Base-by-base conservation (phyloP, 331 rosid genomes). In the Arachis monticola region DNA sequence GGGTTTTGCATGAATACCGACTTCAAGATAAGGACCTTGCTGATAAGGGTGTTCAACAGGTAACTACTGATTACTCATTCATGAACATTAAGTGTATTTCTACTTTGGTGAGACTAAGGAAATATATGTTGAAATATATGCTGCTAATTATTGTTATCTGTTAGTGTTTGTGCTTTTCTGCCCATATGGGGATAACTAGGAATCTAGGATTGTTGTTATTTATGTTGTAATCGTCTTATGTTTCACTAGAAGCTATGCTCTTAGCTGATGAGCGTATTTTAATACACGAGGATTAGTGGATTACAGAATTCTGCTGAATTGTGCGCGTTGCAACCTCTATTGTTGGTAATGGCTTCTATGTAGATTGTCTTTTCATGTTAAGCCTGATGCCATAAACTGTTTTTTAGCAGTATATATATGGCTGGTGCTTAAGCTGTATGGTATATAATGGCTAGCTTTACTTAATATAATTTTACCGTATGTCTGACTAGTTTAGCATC, bases 1-100 rank as follows among this genome's bases (percentile, higher is more conserved):
- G 99, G 97, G 93, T 88, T n/a, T 83, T 91, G 90, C 93, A 94
- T n/a, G 97, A 94, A 69, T 94, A 80, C 50, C 81, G 92, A 81
- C 85, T 92, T 56, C 87, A 87, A 47, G 84, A 83, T 55, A 77
- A 84, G 27, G 65, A 59, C 48, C 60, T 72, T 48, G 58, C 72
- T 17, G 72, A 65, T 3, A 68, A 31, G 65, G 86, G 82, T 46
- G 72, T 83, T 63, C 59, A 66, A n/a, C 90, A 81, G 96, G 98
- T 88, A 85, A 76, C 11, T 7, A 7, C n/a, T 38, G 8, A 69
- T 10, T 11, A 32, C 10, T 5, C 14, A 8, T 56, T 13, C 67
- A 22, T 50, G 4, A 11, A 55, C 5, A 13, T 60, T 17, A 2
- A 48, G 35, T 22, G 0, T 69, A 6, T 30, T 67, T 12, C 53